Evolutionary conservation across 139 green algal species (phyloP), one percentile per base, ranked within the genome.

Genomic region (Chlorella vulgaris): DNA sequence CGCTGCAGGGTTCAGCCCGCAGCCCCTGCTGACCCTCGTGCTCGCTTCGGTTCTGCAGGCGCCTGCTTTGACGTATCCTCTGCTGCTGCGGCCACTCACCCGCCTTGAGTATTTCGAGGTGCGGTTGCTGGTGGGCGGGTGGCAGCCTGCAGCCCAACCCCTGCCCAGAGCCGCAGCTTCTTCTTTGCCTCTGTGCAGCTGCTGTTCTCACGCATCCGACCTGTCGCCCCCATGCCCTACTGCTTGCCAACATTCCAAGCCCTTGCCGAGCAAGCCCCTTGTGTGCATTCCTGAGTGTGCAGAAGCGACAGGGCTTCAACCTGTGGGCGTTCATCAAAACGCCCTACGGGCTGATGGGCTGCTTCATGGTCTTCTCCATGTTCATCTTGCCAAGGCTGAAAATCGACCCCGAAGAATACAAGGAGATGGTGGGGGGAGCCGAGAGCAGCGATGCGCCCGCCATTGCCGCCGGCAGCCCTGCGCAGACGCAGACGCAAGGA

Each of bases 331-430:
- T 86, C 51, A n/a, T 90, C 29, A 91, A 90, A 78, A 90, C 86
- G 28, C 87, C 87, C 0, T 91, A 91, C 53, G 87, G 87, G 6
- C 84, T 91, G 47, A 90, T 90, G 87, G 81, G 67, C 2, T 22
- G 19, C 0, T 76, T 83, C 58, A 81, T 77, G 55, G 18, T 83
- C 13, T 75, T 80, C 47, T 69, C 55, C 33, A 70, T 76, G 15
- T 81, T 84, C 42, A 58, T 91, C 35, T 67, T 91, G 81, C 87
- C 87, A 38, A 86, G 81, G 76, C 68, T 91, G 7, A 91, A 81
- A 61, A 50, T 81, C 10, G 83, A 87, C 69, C 74, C 83, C 6
- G 83, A 87, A 8, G 83, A 87, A 47, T 87, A 87, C 76, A 65
- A 76, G 53, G 29, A 28, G 21, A 65, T 65, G 18, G n/a, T 65